These are phyloP conservation scores for Trichoderma sp. DNA, from an alignment of 2,329 filamentous ascomycete genomes.

Conservation along the genomic window DNA sequence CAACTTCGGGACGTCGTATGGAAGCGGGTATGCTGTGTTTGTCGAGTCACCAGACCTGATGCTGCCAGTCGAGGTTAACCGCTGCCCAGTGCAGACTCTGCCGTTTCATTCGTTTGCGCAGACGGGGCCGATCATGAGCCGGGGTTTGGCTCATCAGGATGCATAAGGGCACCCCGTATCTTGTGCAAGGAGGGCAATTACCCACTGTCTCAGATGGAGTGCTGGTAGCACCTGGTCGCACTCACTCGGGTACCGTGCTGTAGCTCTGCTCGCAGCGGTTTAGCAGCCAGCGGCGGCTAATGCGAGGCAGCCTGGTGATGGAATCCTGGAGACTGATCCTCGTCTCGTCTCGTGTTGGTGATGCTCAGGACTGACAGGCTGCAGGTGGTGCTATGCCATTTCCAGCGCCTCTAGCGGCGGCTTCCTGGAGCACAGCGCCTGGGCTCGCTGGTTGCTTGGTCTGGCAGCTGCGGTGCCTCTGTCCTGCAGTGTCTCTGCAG, in stretches of 20 bases:
- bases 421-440: slow-evolving; percentile 20
- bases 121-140: slow-evolving; percentile 40
- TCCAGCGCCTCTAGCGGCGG: slow-evolving; percentile 16
- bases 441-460: not conserved
- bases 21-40: slow-evolving; percentile 29
- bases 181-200: slow-evolving; percentile 1
- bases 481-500: not conserved
- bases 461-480: slow-evolving; percentile 14
- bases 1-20: slow-evolving; percentile 29
- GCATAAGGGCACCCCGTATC: slow-evolving; percentile 16
- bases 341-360: slow-evolving; percentile 23
- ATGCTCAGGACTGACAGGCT: slow-evolving; percentile 25
- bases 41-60: slow-evolving; percentile 34
- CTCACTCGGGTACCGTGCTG: not conserved
- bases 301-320: slow-evolving; percentile 24
- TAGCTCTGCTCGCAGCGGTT: not conserved
- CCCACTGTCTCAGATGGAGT: slow-evolving; percentile 1
- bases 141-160: slow-evolving; percentile 30
- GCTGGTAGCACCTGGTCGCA: not conserved
- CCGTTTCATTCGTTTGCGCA: slow-evolving; percentile 41
- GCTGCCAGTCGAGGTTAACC: slow-evolving; percentile 36
- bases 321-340: not conserved
- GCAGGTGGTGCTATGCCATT: slow-evolving; percentile 27
- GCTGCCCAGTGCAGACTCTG: slow-evolving; percentile 33
- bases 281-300: slow-evolving; percentile 16